Conservation (phyloP, 768 basidiomycete genomes). For the Serendipita sp. region DNA sequence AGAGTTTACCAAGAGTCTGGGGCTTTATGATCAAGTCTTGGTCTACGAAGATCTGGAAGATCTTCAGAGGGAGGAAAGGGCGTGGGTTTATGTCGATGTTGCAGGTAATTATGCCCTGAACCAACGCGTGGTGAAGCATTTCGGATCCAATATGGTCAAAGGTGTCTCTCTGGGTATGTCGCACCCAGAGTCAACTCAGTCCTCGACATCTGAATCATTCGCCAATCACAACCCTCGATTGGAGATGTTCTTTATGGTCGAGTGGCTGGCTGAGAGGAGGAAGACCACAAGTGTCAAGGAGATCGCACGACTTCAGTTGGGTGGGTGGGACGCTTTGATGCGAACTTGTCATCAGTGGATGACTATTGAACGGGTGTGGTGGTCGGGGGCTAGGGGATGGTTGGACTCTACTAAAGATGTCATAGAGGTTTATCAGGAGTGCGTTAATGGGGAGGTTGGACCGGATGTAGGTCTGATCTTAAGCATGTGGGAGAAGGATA, state of each 20-base stretch:
- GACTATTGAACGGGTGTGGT: constrained; percentile 31
- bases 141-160: constrained; percentile 28
- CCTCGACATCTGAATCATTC: constrained; percentile 21
- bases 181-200: constrained; percentile 28
- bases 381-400: constrained; percentile 17
- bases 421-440: constrained; percentile 30
- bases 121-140: constrained; percentile 20
- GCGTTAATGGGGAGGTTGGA: constrained; percentile 31
- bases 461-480: constrained; percentile 44
- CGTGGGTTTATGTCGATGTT: constrained; percentile 49
- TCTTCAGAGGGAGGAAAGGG: constrained; percentile 18
- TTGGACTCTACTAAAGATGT: constrained; percentile 21
- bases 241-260: constrained; percentile 52
- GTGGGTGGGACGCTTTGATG: constrained; percentile 48
- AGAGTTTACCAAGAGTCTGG: constrained; percentile 36
- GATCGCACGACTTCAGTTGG: constrained; percentile 34
- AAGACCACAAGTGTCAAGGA: constrained; percentile 30
- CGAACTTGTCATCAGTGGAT: constrained; percentile 41
- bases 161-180: constrained; percentile 40
- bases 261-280: constrained; percentile 45
- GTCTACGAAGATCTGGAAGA: constrained; percentile 35
- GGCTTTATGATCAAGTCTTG: constrained; percentile 41
- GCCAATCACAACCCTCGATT: constrained; percentile 28
- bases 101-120: constrained; percentile 43
- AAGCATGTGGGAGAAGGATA: constrained; percentile 40